These are phyloP conservation scores for Leishmania turanica DNA, from an alignment of 208 protist species.

Conservation along the genomic window DNA sequence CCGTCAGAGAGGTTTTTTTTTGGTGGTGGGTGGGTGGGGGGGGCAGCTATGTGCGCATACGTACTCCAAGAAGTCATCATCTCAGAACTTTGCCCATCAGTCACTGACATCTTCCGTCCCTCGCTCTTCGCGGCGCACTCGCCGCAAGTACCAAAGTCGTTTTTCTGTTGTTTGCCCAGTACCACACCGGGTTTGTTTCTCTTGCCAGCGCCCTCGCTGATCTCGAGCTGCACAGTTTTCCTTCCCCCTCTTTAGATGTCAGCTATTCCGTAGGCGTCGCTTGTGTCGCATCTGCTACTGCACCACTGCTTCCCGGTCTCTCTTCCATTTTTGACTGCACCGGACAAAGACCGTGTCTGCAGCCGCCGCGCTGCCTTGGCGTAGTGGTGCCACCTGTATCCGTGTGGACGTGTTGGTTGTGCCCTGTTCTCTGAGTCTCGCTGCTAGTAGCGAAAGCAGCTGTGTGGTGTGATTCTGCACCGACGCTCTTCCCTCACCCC, in stretches of 20 bases:
- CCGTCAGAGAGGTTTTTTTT: neutral
- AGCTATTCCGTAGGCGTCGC: neutral
- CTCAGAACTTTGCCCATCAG: neutral
- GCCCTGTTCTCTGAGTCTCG: neutral
- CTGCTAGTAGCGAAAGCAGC: neutral
- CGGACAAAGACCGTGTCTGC: neutral
- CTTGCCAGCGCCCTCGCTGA: neutral
- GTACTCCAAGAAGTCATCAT: neutral
- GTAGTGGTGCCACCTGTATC: neutral
- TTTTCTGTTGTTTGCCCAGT: neutral
- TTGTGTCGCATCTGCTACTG: neutral
- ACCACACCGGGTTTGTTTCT: neutral
- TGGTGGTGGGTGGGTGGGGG: too few relatives aligned
- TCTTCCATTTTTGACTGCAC: neutral
- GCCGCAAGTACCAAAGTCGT: neutral
- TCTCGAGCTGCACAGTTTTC: neutral
- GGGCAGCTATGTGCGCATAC: neutral
- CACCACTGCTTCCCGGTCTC: neutral
- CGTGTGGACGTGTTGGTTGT: neutral
- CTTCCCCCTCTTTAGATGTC: neutral
- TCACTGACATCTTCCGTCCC: neutral
- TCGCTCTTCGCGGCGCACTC: neutral
- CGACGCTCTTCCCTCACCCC: neutral
- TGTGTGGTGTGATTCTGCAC: neutral
- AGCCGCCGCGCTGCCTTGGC: neutral